Evolutionary conservation across 2,329 filamentous ascomycete species (phyloP).

Genomic region (Xylariaceae sp.): DNA sequence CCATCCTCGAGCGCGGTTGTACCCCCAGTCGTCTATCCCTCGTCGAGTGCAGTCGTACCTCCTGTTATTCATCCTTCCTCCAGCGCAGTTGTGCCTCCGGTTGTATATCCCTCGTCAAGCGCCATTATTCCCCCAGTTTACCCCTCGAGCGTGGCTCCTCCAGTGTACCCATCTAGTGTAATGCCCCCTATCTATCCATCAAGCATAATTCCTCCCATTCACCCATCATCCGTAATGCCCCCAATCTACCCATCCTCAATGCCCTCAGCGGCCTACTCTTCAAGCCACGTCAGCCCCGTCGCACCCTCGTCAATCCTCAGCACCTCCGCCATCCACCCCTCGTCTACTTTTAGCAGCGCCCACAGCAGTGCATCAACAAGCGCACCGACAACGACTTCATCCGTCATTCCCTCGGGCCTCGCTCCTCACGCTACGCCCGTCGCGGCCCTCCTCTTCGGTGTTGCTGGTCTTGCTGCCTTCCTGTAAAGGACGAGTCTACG

Average conservation of each 20-base stretch:
- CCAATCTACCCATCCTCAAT: background rate
- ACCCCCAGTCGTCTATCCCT: background rate
- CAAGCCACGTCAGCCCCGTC: too few species aligned
- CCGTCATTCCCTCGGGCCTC: slow-evolving; percentile 11
- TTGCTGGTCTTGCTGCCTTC: slow-evolving; percentile 27
- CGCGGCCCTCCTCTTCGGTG: slow-evolving; percentile 27
- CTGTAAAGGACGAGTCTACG: slow-evolving; percentile 16
- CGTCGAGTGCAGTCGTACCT: background rate
- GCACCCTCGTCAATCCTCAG: slow-evolving; percentile 1
- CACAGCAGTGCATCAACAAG: background rate
- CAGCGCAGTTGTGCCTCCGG: background rate
- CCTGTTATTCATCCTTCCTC: background rate
- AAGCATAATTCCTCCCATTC: background rate
- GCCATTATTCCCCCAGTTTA: too few species aligned
- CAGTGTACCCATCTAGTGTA: background rate
- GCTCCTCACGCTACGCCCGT: slow-evolving; percentile 19
- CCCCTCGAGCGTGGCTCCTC: background rate
- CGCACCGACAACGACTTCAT: slow-evolving; percentile 1
- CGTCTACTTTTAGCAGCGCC: background rate
- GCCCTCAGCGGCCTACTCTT: too few species aligned
- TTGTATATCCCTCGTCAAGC: background rate
- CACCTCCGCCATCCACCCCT: background rate
- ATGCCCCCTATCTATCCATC: background rate
- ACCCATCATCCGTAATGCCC: background rate
- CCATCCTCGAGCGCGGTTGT: too few species aligned